A percentile compares a stretch with the other conserved stretches of the same genome.
Evolutionary conservation across 1,139 yeast species (phyloP).

Genomic region (Taiozyma sp.): DNA sequence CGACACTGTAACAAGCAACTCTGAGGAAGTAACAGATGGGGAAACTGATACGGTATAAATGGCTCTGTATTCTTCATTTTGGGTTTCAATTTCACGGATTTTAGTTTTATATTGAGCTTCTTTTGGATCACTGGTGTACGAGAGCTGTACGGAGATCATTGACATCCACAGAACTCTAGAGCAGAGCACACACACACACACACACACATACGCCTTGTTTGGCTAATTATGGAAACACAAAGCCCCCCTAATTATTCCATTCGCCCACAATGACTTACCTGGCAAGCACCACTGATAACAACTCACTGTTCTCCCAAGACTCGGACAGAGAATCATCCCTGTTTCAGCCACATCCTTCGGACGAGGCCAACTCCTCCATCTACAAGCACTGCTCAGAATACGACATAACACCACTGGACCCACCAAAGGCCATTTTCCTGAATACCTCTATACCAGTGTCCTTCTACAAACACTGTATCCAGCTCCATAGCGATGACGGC

Average conservation of each 20-base stretch:
- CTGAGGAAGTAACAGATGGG: neutral
- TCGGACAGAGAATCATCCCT: neutral
- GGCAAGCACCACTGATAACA: neutral
- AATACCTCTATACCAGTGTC: slow-evolving; percentile 11
- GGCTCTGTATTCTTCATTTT: neutral
- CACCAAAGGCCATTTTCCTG: slow-evolving; percentile 15
- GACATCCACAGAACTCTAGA: too few relatives aligned
- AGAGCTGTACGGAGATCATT: too few relatives aligned
- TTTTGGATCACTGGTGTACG: neutral
- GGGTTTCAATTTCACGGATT: too few relatives aligned
- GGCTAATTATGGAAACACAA: too few relatives aligned
- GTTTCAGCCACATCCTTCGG: neutral
- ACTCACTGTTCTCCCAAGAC: neutral
- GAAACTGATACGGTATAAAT: neutral
- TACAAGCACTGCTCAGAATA: neutral
- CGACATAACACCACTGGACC: neutral
- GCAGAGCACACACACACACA: too few relatives aligned
- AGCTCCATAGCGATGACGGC: slow-evolving; percentile 8
- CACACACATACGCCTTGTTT: too few relatives aligned
- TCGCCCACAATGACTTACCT: neutral
- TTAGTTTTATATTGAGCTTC: neutral
- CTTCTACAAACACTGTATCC: slow-evolving; percentile 10
- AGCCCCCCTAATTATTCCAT: too few relatives aligned
- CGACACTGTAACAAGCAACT: neutral
- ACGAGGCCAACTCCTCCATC: neutral